Evolutionary conservation across 192 early-diverging fungal species (phyloP), one percentile per base, ranked within the genome.

Genomic region (Powellomyces hirtus): DNA sequence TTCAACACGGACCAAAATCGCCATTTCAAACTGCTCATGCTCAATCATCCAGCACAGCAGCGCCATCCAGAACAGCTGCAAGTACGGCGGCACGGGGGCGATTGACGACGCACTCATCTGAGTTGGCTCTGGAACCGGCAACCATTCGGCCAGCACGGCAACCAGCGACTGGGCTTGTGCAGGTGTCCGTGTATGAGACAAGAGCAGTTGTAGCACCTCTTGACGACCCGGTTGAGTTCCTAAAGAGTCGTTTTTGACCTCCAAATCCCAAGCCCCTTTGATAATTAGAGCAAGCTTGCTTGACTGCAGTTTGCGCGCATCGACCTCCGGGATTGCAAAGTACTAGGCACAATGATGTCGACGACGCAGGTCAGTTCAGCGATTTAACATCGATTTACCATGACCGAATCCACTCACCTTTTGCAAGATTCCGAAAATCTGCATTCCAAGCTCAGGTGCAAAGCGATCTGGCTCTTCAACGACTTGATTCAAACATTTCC

Each of bases 41-140:
- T 70, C 59, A 29, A 50, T 36, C 59, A 70, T 62, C 68, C 68
- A 70, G 50, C 40, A 52, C 18, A 70, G 35, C 40, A 70, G 38
- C 14, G 24, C 50, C 13, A 22, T 35, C 68, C 68, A 70, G 33
- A 24, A 70, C 3, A 20, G 6, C 13, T 70, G 42, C 6, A 70
- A 35, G 37, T 70, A 59, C 14, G 45, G 26, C n/a, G 59, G 59
- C 7, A 62, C 49, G 2, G 49, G 58, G 0, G 2, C 4, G 29
- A 34, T 16, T 7, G 2, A 16, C 20, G 16, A 16, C 5, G 53
- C 14, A 7, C 13, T 10, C 10, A 24, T 16, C 20, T 16, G 29
- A 22, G 24, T 18, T n/a, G 40, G n/a, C 29, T 27, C 16, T 4
- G 53, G 53, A 30, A 34, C 4, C 10, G 68, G 59, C 6, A 62